Conservation (phyloP, 768 basidiomycete genomes). For the Favolaschia claudopus region DNA sequence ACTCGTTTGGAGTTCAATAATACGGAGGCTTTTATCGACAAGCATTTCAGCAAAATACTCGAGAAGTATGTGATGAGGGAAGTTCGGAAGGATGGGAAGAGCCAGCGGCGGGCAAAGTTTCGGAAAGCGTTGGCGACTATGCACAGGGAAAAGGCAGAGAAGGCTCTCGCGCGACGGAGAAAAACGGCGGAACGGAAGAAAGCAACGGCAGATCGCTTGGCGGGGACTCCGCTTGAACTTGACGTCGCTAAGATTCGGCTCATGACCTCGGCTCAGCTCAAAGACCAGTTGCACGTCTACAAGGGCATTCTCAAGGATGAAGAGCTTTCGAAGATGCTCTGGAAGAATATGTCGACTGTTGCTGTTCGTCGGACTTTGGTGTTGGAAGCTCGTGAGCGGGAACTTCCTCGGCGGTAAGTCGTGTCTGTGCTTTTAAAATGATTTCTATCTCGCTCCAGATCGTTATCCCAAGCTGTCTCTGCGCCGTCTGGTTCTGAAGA, state of each 20-base stretch:
- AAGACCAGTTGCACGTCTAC: conserved; percentile 6
- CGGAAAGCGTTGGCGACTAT: not conserved
- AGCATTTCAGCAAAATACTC: not conserved
- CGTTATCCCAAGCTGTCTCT: no score
- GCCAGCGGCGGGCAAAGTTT: not conserved
- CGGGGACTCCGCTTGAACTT: not conserved
- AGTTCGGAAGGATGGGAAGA: not conserved
- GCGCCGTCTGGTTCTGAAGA: not conserved
- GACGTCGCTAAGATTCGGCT: not conserved
- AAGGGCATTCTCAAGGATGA: not conserved
- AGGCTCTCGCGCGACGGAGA: not conserved
- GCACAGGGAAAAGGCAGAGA: not conserved
- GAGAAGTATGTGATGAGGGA: not conserved
- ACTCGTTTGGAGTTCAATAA: not conserved
- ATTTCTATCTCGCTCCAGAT: no score
- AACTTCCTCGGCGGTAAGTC: not conserved
- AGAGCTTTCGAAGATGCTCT: not conserved
- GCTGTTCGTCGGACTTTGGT: not conserved
- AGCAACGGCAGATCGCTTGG: not conserved
- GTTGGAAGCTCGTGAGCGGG: not conserved
- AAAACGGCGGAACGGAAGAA: not conserved
- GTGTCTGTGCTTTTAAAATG: not conserved
- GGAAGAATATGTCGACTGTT: conserved; percentile 2
- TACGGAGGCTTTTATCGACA: conserved; percentile 7
- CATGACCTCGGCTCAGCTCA: not conserved